Percentiles rank a stretch among this genome's conserved stretches.
Evolutionary conservation across 176 grass and related monocot species (phyloP).

Genomic region (Melocanna baccifera): DNA sequence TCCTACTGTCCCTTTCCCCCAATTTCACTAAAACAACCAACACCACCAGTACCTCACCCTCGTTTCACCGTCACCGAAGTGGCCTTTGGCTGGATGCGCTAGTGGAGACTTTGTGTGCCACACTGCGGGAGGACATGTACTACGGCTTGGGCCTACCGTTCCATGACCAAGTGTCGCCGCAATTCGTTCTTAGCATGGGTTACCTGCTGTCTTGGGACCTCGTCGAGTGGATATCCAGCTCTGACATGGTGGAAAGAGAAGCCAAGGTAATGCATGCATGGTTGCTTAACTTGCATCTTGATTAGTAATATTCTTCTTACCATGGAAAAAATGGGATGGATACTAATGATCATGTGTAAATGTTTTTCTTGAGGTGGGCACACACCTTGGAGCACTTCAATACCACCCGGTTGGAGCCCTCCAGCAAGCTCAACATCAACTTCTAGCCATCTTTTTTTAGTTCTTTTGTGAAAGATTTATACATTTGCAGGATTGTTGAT

Average conservation of each 20-base stretch:
- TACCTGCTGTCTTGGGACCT: slow-evolving; percentile 86
- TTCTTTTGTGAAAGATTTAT: neutral
- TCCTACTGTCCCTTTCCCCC: too few relatives aligned
- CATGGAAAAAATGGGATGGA: neutral
- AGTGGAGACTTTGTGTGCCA: slow-evolving; percentile 30
- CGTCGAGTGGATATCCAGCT: slow-evolving; percentile 65
- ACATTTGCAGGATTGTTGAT: neutral
- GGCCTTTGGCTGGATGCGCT: slow-evolving; percentile 57
- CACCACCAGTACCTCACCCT: too few relatives aligned
- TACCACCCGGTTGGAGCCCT: slow-evolving; percentile 33
- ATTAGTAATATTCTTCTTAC: neutral
- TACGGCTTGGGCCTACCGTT: slow-evolving; percentile 55
- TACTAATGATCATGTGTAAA: neutral
- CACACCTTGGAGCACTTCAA: slow-evolving; percentile 67
- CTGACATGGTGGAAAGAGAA: slow-evolving; percentile 44
- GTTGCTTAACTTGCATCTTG: neutral
- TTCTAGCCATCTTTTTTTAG: neutral
- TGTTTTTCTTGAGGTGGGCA: slow-evolving; percentile 32
- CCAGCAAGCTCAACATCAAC: slow-evolving; percentile 27
- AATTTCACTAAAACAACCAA: too few relatives aligned
- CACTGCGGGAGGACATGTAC: slow-evolving; percentile 66
- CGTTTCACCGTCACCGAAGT: too few relatives aligned
- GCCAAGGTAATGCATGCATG: slow-evolving; percentile 34
- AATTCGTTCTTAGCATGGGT: slow-evolving; percentile 81
- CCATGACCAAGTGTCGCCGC: slow-evolving; percentile 15